Conservation (phyloP, 192 early-diverging fungal genomes). For the Mortierella alpina region DNA sequence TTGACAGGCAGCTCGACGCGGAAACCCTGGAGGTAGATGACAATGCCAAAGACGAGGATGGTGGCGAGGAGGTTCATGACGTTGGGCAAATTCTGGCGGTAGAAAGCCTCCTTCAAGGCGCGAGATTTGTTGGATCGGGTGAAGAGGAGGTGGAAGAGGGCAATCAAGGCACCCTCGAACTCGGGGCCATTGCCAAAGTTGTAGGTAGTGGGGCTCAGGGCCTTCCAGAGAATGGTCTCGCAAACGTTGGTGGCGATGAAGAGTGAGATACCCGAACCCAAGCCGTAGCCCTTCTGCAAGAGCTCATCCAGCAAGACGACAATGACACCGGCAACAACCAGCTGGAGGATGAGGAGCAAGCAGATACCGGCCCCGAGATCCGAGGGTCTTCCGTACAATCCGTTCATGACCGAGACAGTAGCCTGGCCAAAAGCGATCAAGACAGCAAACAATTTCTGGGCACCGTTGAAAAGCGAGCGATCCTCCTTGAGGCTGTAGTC, state of each 20-base stretch:
- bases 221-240: constrained; percentile 99
- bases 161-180: constrained; percentile 98
- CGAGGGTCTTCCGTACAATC: constrained; percentile 96
- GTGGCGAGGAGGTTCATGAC: constrained; percentile 94
- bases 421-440: constrained; percentile 99
- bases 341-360: constrained; percentile 94
- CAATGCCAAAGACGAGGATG: constrained; percentile 84
- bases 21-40: constrained; percentile 99
- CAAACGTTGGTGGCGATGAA: constrained; percentile 99
- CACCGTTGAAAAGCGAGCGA: constrained; percentile 97
- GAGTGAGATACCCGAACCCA: constrained; percentile 98
- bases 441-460: constrained; percentile 99
- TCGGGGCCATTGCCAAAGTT: constrained; percentile 98
- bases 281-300: constrained; percentile 99
- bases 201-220: constrained; percentile 96
- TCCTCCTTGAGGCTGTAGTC: constrained; percentile 99
- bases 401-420: constrained; percentile 97
- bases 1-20: constrained; percentile 99
- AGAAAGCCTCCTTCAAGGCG: constrained; percentile 97
- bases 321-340: constrained; percentile 96
- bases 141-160: constrained; percentile 94
- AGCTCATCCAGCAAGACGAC: constrained; percentile 99
- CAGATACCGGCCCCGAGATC: constrained; percentile 98
- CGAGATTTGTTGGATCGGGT: constrained; percentile 97
- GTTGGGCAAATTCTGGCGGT: constrained; percentile 87